Evolutionary conservation across 2,329 filamentous ascomycete species (phyloP), one percentile per base, ranked within the genome.

Genomic region (Colletotrichum coccodes): DNA sequence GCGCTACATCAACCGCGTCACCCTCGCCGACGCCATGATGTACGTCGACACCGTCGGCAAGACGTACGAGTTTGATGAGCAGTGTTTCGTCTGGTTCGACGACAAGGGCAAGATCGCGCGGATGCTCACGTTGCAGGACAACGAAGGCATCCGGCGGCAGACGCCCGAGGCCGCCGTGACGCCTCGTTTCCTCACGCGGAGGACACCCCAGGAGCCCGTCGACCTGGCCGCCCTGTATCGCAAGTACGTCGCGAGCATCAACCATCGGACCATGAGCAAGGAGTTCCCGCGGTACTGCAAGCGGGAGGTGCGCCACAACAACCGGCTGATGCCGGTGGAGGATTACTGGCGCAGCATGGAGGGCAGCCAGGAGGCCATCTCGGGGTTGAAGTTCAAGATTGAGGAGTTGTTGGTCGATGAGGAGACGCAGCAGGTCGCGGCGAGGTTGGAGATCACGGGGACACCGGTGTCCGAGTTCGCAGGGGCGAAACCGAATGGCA

Each of bases 201-300:
- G 34, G 16, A 21, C 64, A 6, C 66, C 61, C 3, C 14, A 40
- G 12, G 21, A 66, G 18, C 66, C 61, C 6, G 47, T 69, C 18
- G 61, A 69, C 3, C 12, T 69, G 5, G 26, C 26, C 2, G 44
- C 54, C 3, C 16, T 60, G 9, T 80, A 81, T 64, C 66, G 70
- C 9, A 69, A 61, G 2, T 80, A 81, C 69, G 73, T 80, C 44
- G 59, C 65, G 18, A 74, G 74, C 70, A 79, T 81, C 71, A 80
- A 80, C 64, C 69, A 63, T 23, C 73, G 72, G 30, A 75, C 75
- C 3, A 73, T 75, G 73, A 61, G 52, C 30, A 38, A 64, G 2
- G 63, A 73, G 16, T 76, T 81, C 21, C 69, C 73, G 0, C 57
- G 38, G 0, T 78, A 74, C 70, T 77, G 75, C 54, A 76, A 77